phyloP scores from a whole-genome alignment of 2,329 filamentous ascomycete genomes.

The Colletotrichum falcatum region DNA sequence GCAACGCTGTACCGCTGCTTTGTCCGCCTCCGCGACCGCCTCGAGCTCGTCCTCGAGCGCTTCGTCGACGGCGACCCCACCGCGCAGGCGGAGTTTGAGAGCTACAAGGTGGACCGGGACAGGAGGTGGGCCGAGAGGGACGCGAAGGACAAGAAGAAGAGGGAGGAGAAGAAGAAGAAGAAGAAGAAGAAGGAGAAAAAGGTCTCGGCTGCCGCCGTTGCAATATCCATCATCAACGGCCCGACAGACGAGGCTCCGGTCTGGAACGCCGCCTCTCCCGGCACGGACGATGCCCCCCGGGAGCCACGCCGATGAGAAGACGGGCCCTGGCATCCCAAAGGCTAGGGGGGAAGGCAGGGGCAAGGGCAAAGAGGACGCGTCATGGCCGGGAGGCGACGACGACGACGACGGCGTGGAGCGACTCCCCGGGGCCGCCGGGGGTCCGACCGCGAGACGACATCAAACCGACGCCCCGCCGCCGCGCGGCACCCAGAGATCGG shows the following conservation, averaged over 20 bases:
- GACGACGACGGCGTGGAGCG: background rate
- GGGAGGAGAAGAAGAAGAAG: background rate
- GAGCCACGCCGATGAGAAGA: background rate
- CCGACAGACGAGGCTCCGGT: background rate
- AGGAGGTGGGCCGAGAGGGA: constrained; percentile 20
- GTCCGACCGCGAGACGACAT: background rate
- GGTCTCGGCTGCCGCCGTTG: background rate
- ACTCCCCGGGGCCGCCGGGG: background rate
- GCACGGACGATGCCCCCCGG: background rate
- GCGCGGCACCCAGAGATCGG: background rate
- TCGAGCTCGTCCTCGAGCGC: constrained; percentile 30
- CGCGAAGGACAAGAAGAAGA: background rate
- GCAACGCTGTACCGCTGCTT: constrained; percentile 24
- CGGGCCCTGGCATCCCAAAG: background rate
- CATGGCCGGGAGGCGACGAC: background rate
- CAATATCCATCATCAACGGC: background rate
- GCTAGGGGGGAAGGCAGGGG: background rate
- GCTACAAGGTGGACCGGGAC: constrained; percentile 24
- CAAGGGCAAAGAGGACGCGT: background rate
- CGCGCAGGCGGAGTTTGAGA: constrained; percentile 2
- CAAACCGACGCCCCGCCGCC: background rate
- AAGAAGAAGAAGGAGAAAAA: too few species aligned
- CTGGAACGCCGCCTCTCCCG: background rate
- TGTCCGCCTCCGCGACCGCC: constrained; percentile 33
- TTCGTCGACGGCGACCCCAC: constrained; percentile 28